These are phyloP conservation scores for Coemansia sp. DNA, from an alignment of 192 early-diverging fungal species.

Conservation along the genomic window DNA sequence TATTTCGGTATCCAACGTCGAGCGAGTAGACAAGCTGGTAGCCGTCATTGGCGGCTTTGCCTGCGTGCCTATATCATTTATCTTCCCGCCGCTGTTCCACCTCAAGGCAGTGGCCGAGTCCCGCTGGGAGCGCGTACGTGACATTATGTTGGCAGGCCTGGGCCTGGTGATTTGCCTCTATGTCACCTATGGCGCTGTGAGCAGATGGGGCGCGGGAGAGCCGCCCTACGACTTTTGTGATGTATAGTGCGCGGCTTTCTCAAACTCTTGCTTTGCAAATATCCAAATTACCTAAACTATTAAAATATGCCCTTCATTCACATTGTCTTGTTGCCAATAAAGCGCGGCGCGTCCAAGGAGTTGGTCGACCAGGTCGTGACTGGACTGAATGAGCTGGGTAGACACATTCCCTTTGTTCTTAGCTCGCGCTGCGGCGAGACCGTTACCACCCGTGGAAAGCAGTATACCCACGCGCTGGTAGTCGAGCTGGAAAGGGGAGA, in stretches of 20 bases:
- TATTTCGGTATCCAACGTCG: conserved; percentile 73
- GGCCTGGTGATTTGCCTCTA: conserved; percentile 74
- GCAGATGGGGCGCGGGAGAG: conserved; percentile 17
- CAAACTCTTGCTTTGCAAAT: neutral
- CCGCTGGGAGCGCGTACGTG: conserved; percentile 52
- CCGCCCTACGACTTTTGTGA: conserved; percentile 39
- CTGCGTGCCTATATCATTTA: conserved; percentile 71
- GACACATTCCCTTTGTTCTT: conserved; percentile 32
- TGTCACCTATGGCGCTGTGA: conserved; percentile 61
- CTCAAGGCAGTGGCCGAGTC: conserved; percentile 59
- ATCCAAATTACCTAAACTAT: neutral
- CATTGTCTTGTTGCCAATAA: conserved; percentile 41
- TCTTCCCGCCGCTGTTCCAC: conserved; percentile 88
- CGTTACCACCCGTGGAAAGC: conserved; percentile 39
- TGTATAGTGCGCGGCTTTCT: neutral
- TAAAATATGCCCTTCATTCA: conserved; percentile 32
- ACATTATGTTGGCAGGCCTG: conserved; percentile 63
- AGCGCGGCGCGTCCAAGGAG: conserved; percentile 15
- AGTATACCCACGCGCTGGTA: conserved; percentile 42
- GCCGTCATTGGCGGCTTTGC: conserved; percentile 80
- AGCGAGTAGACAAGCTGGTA: conserved; percentile 77
- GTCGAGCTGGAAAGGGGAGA: conserved; percentile 30
- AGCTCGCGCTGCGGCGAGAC: conserved; percentile 36
- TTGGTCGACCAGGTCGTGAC: conserved; percentile 25
- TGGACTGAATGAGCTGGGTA: conserved; percentile 21